Base-by-base conservation (phyloP, 1,284 basidiomycete genomes). In the Sanghuangporus baumii region DNA sequence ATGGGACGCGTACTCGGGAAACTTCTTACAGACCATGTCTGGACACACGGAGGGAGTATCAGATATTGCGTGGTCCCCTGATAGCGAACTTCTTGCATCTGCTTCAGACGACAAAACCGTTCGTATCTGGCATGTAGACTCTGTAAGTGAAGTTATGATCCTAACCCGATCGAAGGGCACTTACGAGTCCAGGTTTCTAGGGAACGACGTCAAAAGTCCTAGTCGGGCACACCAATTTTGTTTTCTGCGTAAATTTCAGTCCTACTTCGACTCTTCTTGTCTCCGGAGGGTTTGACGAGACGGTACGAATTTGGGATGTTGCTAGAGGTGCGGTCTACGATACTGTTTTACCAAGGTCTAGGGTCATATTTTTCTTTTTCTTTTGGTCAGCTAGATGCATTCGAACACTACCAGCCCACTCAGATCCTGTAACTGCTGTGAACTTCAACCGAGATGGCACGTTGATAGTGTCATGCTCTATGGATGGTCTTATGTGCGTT, bases 401-500 rank as follows among this genome's bases (percentile, higher is more conserved):
- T 69, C 89, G 91, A 71, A 86, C 89, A 5, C 76, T 98, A 6
- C 93, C 96, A 16, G 97, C 97, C 0, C 97, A 99, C 78, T 95
- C 94, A 0, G 97, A 99, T 73, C 95, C 97, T 11, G 94, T 99
- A 20, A 96, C 94, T 58, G 88, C 90, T 9, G 93, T 98, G 1
- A 86, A 86, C 62, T 99, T 98, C 79, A 98, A 93, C 74, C 82
- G 89, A 59, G 96, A 99, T 69, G 97, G 97, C 14, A 94, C 93
- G 2, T 86, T 98, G 67, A 90, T 99, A 46, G 90, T 94, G 1
- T 96, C 93, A 6, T 93, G 90, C 67, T 91, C 93, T 20, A 97
- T 96, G 86, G 97, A 99, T 75, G 96, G 96, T 1, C 76, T 98
- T 55, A 96, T 99, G 94, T 96, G 69, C 72, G 92, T 77, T n/a